These are phyloP conservation scores for Tulasnella sp. DNA, from an alignment of 768 basidiomycete genomes.

Conservation along the genomic window DNA sequence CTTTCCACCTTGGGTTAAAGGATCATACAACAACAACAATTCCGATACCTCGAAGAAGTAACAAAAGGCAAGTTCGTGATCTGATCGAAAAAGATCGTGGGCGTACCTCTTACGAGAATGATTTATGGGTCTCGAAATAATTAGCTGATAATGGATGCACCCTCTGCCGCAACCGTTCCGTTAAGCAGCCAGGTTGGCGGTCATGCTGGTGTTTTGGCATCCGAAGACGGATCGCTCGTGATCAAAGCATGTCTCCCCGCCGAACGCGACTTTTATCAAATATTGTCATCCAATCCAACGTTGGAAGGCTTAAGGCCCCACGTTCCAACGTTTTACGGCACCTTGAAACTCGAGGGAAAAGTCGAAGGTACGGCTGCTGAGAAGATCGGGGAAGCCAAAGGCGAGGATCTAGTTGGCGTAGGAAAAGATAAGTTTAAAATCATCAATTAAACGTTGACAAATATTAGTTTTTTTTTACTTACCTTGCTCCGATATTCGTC, in stretches of 20 bases:
- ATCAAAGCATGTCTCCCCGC: slow-evolving; percentile 58
- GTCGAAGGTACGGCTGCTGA: slow-evolving; percentile 26
- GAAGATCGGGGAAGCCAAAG: slow-evolving; percentile 31
- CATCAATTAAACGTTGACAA: not conserved
- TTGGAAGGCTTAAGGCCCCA: slow-evolving; percentile 30
- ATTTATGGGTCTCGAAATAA: not conserved
- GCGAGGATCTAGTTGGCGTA: slow-evolving; percentile 27
- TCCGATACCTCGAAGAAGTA: no score
- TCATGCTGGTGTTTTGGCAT: slow-evolving; percentile 57
- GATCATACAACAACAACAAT: no score
- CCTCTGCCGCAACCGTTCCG: slow-evolving; percentile 19
- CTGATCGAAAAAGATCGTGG: not conserved
- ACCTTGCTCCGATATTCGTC: not conserved
- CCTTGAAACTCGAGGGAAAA: slow-evolving; percentile 57
- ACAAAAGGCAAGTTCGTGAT: no score
- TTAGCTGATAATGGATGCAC: no score
- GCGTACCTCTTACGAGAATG: not conserved
- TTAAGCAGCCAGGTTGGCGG: slow-evolving; percentile 65
- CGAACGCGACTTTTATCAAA: slow-evolving; percentile 63
- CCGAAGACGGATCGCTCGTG: slow-evolving; percentile 61
- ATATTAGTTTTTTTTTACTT: not conserved
- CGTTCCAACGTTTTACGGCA: slow-evolving; percentile 68
- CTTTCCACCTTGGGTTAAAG: no score
- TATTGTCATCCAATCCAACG: slow-evolving; percentile 30
- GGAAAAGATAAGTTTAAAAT: not conserved